phyloP scores from a whole-genome alignment of 2,329 filamentous ascomycete species.

The Epichloe typhina region DNA sequence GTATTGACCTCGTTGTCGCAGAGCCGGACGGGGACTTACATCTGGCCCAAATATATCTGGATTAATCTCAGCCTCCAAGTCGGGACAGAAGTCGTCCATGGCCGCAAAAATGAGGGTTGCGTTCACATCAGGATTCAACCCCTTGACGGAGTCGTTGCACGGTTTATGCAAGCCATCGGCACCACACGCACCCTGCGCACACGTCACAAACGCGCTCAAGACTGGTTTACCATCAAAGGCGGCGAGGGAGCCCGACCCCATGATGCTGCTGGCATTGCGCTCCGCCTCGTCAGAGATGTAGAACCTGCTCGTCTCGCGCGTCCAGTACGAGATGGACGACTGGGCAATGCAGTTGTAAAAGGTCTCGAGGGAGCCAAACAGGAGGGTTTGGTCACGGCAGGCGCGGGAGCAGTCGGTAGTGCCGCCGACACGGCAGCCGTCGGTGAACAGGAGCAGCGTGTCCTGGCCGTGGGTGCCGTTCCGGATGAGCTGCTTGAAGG shows the following conservation, averaged over 20 bases:
- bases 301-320: conserved; percentile 15
- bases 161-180: conserved; percentile 20
- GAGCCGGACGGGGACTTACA: conserved; percentile 12
- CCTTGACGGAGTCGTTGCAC: conserved; percentile 17
- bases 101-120: conserved; percentile 18
- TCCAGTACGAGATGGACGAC: conserved; percentile 22
- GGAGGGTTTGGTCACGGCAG: conserved; percentile 16
- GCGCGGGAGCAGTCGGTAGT: conserved; percentile 19
- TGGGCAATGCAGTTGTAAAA: conserved; percentile 27
- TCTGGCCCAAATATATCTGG: conserved; percentile 27
- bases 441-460: conserved; percentile 18
- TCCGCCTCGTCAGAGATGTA: conserved; percentile 21
- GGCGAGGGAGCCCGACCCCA: conserved; percentile 20
- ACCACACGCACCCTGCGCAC: conserved; percentile 22
- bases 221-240: conserved; percentile 19
- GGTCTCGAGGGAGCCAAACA: conserved; percentile 24
- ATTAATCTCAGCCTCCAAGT: conserved; percentile 23
- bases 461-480: conserved; percentile 20
- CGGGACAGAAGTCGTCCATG: conserved; percentile 23
- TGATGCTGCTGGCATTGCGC: conserved; percentile 22
- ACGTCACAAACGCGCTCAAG: conserved; percentile 19
- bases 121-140: conserved; percentile 14
- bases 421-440: conserved; percentile 19
- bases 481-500: conserved; percentile 20
- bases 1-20: no score